A percentile compares a stretch with the other conserved stretches of the same genome.
These are phyloP conservation scores for Dactylonectria estremocensis DNA, from an alignment of 2,329 filamentous ascomycete genomes.

Conservation along the genomic window DNA sequence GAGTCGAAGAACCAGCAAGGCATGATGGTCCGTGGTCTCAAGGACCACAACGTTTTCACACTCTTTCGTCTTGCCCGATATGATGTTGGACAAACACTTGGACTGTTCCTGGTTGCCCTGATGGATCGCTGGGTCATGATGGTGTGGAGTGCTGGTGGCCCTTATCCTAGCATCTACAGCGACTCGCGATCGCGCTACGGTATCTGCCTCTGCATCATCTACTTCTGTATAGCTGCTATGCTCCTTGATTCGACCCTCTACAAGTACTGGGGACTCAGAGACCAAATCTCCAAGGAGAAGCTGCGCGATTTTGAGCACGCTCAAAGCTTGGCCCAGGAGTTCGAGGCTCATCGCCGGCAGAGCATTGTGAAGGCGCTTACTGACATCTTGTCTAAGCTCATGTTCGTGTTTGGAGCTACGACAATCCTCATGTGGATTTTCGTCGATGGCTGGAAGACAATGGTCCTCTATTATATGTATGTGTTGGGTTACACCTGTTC, in stretches of 20 bases:
- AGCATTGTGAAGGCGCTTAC: slow-evolving; percentile 30
- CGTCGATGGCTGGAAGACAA: slow-evolving; percentile 24
- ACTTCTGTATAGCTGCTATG: slow-evolving; percentile 38
- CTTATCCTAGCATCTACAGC: slow-evolving; percentile 38
- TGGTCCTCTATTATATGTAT: slow-evolving; percentile 32
- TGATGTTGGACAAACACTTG: slow-evolving; percentile 39
- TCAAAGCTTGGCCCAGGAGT: slow-evolving; percentile 16
- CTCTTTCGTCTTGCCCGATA: slow-evolving; percentile 35
- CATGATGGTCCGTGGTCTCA: slow-evolving; percentile 32
- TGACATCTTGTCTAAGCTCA: slow-evolving; percentile 27
- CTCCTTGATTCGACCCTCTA: slow-evolving; percentile 35
- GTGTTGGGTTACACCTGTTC: slow-evolving; percentile 26
- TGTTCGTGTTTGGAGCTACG: slow-evolving; percentile 31
- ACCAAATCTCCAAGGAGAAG: slow-evolving; percentile 32
- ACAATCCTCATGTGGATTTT: slow-evolving; percentile 31
- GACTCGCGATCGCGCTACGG: slow-evolving; percentile 35
- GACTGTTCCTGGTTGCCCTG: slow-evolving; percentile 35
- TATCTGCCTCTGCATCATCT: slow-evolving; percentile 37
- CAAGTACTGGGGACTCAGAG: slow-evolving; percentile 36
- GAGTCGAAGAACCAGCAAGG: slow-evolving; percentile 34
- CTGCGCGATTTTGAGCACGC: slow-evolving; percentile 29
- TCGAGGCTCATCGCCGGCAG: slow-evolving; percentile 24
- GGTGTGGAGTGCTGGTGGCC: slow-evolving; percentile 34
- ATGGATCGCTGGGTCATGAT: slow-evolving; percentile 43
- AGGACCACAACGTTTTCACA: slow-evolving; percentile 35